Base-by-base conservation (phyloP, 306 rosid species). In the Sphenostylis stenocarpa region DNA sequence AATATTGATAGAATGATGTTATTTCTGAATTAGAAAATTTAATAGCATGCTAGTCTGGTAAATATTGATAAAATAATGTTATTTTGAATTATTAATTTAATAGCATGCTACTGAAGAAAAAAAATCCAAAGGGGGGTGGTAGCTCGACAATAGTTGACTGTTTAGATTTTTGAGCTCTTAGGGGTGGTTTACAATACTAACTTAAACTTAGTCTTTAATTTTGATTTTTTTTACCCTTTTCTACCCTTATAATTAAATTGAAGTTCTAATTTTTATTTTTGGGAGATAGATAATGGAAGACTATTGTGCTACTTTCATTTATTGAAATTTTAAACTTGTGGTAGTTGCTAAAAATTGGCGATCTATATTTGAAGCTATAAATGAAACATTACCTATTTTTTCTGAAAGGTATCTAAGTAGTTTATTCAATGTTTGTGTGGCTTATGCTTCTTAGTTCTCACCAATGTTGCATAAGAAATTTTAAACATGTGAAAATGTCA, bases 121-220 rank as follows among this genome's bases (percentile, higher is more conserved):
- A n/a, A n/a, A n/a, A n/a, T n/a, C n/a, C 13, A 39, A 38, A 38
- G 36, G 38, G 20, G 60, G 71, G 76, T 58, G 77, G 53, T 51
- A 19, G 11, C 67, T 79, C 15, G 45, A 17, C 4, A n/a, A 39
- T 17, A 49, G 77, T 70, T 38, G 60, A 13, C 61, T 47, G 58
- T 70, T 34, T 73, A 21, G 75, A 53, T 67, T 58, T 29, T 72
- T 48, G 48, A 73, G 61, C 33, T 3, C 11, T 62, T 36, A 31
- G 57, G 41, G 24, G 23, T 13, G 33, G 19, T 14, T 16, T 5
- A 14, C 34, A 45, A 47, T 17, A 23, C 33, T 34, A 33, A 26
- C n/a, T 33, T 23, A 44, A 77, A 26, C n/a, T 33, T 23, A 44
- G 69, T 48, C 56, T 74, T 58, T 28, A 74, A 0, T 41, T 73